Evolutionary conservation across 2,329 filamentous ascomycete species (phyloP).

Genomic region (Scedosporium aurantiacum): DNA sequence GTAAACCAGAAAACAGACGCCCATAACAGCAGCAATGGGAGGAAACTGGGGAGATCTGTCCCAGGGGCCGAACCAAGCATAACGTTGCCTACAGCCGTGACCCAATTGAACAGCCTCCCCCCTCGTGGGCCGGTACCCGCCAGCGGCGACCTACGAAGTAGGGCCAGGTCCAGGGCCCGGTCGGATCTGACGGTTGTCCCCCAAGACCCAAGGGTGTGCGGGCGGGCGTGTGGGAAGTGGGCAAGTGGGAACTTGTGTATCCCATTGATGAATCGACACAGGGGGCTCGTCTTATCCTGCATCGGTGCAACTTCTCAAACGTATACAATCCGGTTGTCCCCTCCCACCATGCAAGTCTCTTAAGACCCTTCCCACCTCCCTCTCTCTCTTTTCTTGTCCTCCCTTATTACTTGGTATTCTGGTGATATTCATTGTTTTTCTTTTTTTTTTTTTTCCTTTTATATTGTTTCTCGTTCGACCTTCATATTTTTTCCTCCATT

Average conservation of each 20-base stretch:
- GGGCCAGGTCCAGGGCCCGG: background rate
- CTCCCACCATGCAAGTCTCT: background rate
- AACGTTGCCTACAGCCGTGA: too few relatives aligned
- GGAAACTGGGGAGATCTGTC: too few relatives aligned
- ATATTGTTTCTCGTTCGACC: constrained; percentile 4
- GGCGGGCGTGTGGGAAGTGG: too few relatives aligned
- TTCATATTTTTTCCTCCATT: constrained; percentile 5
- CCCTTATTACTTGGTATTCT: background rate
- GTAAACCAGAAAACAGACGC: too few relatives aligned
- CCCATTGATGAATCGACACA: background rate
- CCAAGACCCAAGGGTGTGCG: background rate
- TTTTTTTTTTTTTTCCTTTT: constrained; percentile 2
- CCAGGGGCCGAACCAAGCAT: too few relatives aligned
- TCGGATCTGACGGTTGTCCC: background rate
- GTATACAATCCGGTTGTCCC: constrained; percentile 3
- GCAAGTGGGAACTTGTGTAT: too few relatives aligned
- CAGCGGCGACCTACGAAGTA: background rate
- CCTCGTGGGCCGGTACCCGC: too few relatives aligned
- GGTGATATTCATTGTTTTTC: background rate
- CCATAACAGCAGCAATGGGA: too few relatives aligned
- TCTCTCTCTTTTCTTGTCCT: background rate
- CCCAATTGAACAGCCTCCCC: too few relatives aligned
- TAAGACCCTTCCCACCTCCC: background rate
- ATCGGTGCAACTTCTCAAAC: constrained; percentile 6
- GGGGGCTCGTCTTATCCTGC: background rate